Percentiles rank a stretch among this genome's conserved stretches.
These are phyloP conservation scores for Podaxis sp. DNA, from an alignment of 768 basidiomycete genomes.

Conservation along the genomic window DNA sequence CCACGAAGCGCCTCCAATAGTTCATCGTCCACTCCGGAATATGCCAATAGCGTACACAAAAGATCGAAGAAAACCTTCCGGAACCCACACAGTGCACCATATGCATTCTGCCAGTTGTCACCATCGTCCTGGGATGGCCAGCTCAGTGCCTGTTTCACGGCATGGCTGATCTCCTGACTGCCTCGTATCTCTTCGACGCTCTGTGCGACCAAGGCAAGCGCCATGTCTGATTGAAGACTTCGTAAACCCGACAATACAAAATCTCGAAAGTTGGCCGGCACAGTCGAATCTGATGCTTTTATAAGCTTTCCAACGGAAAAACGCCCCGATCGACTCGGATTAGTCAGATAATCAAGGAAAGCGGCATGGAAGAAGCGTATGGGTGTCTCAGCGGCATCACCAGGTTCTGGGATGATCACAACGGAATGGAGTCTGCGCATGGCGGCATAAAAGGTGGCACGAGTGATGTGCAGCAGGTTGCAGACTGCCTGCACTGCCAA, in stretches of 20 bases:
- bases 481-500: not conserved
- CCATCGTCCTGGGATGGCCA: not conserved
- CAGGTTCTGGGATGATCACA: not conserved
- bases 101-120: not conserved
- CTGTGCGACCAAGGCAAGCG: not conserved
- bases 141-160: not conserved
- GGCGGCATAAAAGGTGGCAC: not conserved
- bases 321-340: too few relatives aligned
- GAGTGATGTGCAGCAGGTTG: not conserved
- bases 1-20: not conserved
- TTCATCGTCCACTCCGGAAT: not conserved
- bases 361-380: not conserved
- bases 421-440: conserved; percentile 2
- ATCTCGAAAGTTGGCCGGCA: not conserved
- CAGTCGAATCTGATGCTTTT: not conserved
- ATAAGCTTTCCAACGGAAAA: conserved; percentile 28
- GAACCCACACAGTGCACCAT: not conserved
- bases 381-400: not conserved
- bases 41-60: not conserved
- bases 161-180: not conserved
- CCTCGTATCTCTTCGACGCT: not conserved
- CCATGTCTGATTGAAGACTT: not conserved
- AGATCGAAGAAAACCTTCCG: not conserved
- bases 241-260: not conserved
- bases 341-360: not conserved